Percentiles rank a stretch among this genome's conserved stretches.
These are phyloP conservation scores for Boletus eberwhitei DNA, from an alignment of 768 basidiomycete species.

Conservation along the genomic window DNA sequence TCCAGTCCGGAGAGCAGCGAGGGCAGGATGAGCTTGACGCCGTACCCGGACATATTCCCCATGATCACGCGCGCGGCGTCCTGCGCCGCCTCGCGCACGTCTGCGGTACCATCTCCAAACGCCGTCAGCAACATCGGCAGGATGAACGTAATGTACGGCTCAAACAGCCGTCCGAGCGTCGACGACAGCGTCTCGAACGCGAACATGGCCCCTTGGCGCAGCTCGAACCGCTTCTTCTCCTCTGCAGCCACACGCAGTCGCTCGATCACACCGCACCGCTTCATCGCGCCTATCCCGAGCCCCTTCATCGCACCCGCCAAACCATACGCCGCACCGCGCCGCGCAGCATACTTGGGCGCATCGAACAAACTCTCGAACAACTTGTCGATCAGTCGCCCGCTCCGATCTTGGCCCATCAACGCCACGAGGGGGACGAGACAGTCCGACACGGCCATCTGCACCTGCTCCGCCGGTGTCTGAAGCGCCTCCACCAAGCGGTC, in stretches of 20 bases:
- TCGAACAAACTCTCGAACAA: slow-evolving; percentile 76
- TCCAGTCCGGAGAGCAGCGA: slow-evolving; percentile 86
- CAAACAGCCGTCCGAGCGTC: slow-evolving; percentile 86
- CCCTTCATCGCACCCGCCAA: slow-evolving; percentile 91
- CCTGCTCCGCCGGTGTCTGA: slow-evolving; percentile 92
- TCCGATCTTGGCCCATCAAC: slow-evolving; percentile 48
- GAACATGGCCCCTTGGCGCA: slow-evolving; percentile 92
- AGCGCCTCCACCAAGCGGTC: slow-evolving; percentile 84
- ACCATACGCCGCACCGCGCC: slow-evolving; percentile 98
- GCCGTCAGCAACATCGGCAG: slow-evolving; percentile 78
- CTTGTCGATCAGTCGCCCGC: slow-evolving; percentile 61
- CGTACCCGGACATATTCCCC: slow-evolving; percentile 91
- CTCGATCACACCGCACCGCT: slow-evolving; percentile 75
- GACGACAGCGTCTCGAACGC: slow-evolving; percentile 88
- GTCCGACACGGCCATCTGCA: slow-evolving; percentile 94
- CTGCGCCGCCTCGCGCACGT: slow-evolving; percentile 91
- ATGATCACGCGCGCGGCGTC: slow-evolving; percentile 93
- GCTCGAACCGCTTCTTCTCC: slow-evolving; percentile 85
- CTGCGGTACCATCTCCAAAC: slow-evolving; percentile 83
- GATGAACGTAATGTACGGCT: slow-evolving; percentile 85
- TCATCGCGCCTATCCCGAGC: slow-evolving; percentile 81
- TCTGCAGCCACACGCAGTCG: slow-evolving; percentile 74
- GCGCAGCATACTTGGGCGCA: slow-evolving; percentile 81
- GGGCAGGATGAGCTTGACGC: slow-evolving; percentile 92
- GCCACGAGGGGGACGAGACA: slow-evolving; percentile 87